Base-by-base conservation (phyloP, 805 yeast species). In the Tetrapisispora taiwanensis region DNA sequence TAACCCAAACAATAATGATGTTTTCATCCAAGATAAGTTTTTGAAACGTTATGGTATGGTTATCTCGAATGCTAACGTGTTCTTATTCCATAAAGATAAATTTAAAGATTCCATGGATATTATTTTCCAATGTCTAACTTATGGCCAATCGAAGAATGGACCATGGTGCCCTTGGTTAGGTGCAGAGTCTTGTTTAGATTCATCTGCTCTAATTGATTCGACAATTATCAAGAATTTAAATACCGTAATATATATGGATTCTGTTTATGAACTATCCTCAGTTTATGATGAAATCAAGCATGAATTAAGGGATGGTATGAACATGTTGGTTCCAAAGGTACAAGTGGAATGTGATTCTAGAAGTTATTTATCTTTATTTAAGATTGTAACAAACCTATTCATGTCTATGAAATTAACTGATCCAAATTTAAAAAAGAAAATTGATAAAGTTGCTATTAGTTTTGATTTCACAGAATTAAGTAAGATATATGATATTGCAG, bases 131-230 rank as follows among this genome's bases (percentile, higher is more conserved):
- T 62, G 66, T 12, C 62, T 64, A 12, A 66, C 74, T 2, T 88
- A 86, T 62, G 92, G 95, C 1, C 74, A 84, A 2, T 60, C 55
- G 6, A 46, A 49, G 7, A 17, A 15, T 30, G 50, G 49, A 5
- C 45, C 63, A 3, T 89, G 96, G 97, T 96, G 96, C 2, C 94
- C 95, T 0, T 89, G 95, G 87, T 60, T 88, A 30, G 87, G 89
- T 1, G 59, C 76, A 39, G 95, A 86, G 54, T 68, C 80, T 19
- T 77, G 84, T 49, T 73, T 76, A 48, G 78, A 79, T 41, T 69
- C 75, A 17, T 68, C 72, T 0, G 54, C 71, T 1, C 62, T 77
- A 47, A 55, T 65, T 10, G 68, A 72, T 12, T 72, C 74, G 44
- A 69, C 79, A 41, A 65, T 89, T 32, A 71, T 87, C 22, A 75